Percentiles rank a stretch among this genome's conserved stretches.
These are phyloP conservation scores for Skeletonema marinoi DNA, from an alignment of 108 stramenopile genomes.

Conservation along the genomic window DNA sequence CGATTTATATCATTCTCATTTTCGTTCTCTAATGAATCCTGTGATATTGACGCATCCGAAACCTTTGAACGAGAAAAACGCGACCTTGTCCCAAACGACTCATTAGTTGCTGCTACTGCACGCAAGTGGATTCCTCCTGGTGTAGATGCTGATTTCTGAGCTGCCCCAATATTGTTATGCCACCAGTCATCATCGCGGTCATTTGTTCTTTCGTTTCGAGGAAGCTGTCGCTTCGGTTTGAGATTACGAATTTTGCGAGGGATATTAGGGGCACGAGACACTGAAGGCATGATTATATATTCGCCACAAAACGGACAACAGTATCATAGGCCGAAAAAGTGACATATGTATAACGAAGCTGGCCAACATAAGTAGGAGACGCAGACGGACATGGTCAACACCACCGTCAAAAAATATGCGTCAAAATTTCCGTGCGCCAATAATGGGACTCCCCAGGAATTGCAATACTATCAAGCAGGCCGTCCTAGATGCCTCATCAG, in stretches of 20 bases:
- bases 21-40: neutral
- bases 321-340: too few relatives aligned
- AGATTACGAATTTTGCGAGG: constrained; percentile 36
- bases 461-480: too few relatives aligned
- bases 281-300: neutral
- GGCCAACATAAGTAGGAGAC: too few relatives aligned
- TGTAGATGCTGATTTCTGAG: neutral
- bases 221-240: constrained; percentile 26
- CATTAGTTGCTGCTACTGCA: neutral
- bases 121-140: neutral
- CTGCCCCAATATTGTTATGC: neutral
- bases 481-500: too few relatives aligned
- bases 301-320: too few relatives aligned
- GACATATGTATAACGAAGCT: too few relatives aligned
- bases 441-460: too few relatives aligned
- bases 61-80: neutral
- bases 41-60: neutral
- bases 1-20: neutral
- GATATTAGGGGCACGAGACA: constrained; percentile 23
- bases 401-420: too few relatives aligned
- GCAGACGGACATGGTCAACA: too few relatives aligned
- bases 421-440: too few relatives aligned
- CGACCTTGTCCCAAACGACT: constrained; percentile 2
- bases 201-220: constrained; percentile 6
- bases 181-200: constrained; percentile 36